Percentiles rank a stretch among this genome's conserved stretches.
Evolutionary conservation across 495 filamentous ascomycete species (phyloP).

Genomic region (Penicillium cosmopolitanum): DNA sequence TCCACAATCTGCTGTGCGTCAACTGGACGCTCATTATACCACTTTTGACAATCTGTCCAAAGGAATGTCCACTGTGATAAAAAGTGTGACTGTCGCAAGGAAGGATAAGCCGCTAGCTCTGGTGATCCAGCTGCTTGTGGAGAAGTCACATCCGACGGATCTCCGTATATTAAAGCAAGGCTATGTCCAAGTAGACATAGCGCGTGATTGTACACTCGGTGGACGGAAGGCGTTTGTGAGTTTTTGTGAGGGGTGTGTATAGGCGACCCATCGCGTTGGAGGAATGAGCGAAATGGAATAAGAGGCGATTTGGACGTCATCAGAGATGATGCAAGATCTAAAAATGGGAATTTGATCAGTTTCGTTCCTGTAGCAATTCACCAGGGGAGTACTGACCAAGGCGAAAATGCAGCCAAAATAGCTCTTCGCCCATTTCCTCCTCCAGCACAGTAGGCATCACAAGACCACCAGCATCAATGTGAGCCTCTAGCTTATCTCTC

Average conservation of each 20-base stretch:
- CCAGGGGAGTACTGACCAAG: constrained; percentile 15
- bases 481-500: constrained; percentile 12
- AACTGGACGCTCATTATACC: constrained; percentile 33
- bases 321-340: constrained; percentile 29
- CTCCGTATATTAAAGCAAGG: constrained; percentile 26
- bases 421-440: constrained; percentile 24
- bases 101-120: constrained; percentile 23
- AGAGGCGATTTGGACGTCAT: constrained; percentile 16
- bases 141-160: constrained; percentile 12
- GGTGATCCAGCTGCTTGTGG: constrained; percentile 16
- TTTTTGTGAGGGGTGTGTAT: constrained; percentile 8
- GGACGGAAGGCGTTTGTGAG: constrained; percentile 12
- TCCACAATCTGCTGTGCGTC: constrained; percentile 31
- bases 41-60: constrained; percentile 35
- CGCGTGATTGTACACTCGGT: constrained; percentile 23
- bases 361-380: not conserved
- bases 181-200: constrained; percentile 28
- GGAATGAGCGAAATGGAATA: constrained; percentile 26
- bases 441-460: constrained; percentile 1
- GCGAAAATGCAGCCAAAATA: constrained; percentile 30
- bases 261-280: constrained; percentile 27
- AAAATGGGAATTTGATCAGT: not conserved
- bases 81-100: constrained; percentile 30
- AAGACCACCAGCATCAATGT: constrained; percentile 11
- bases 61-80: constrained; percentile 33